Evolutionary conservation across 768 basidiomycete species (phyloP).

Genomic region (Leccinum rimulosum): DNA sequence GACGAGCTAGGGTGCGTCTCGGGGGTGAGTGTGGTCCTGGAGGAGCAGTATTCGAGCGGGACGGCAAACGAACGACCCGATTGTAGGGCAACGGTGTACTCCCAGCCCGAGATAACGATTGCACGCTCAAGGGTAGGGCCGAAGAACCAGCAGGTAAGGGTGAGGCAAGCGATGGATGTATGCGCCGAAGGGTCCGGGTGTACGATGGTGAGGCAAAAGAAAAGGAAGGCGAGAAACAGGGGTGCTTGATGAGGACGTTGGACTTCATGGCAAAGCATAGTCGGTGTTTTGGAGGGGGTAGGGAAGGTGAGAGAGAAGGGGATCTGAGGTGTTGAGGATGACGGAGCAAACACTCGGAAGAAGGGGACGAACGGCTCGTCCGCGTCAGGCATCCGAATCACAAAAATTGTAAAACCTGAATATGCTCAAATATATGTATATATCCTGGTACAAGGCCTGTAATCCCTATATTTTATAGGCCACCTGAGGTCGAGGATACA

Average conservation of each 20-base stretch:
- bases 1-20: constrained; percentile 61
- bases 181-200: constrained; percentile 39
- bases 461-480: no score
- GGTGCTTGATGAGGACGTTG: constrained; percentile 82
- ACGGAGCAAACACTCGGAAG: constrained; percentile 69
- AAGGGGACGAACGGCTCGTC: constrained; percentile 37
- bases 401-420: no score
- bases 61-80: constrained; percentile 51
- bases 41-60: constrained; percentile 56
- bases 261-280: constrained; percentile 74
- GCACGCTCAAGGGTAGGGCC: constrained; percentile 75
- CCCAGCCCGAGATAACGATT: constrained; percentile 63
- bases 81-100: constrained; percentile 67
- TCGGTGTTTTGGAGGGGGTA: constrained; percentile 62
- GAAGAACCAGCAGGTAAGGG: constrained; percentile 86
- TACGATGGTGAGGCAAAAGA: constrained; percentile 53
- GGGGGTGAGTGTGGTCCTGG: constrained; percentile 50
- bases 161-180: constrained; percentile 64
- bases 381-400: no score
- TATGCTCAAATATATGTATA: no score
- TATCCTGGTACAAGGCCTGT: no score
- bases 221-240: constrained; percentile 62
- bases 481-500: no score
- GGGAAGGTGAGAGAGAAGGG: constrained; percentile 61
- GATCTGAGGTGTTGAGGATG: constrained; percentile 81